Percentiles rank a stretch among this genome's conserved stretches.
Conservation (phyloP, 2,329 filamentous ascomycete genomes). For the Colletotrichum neosansevieriae region DNA sequence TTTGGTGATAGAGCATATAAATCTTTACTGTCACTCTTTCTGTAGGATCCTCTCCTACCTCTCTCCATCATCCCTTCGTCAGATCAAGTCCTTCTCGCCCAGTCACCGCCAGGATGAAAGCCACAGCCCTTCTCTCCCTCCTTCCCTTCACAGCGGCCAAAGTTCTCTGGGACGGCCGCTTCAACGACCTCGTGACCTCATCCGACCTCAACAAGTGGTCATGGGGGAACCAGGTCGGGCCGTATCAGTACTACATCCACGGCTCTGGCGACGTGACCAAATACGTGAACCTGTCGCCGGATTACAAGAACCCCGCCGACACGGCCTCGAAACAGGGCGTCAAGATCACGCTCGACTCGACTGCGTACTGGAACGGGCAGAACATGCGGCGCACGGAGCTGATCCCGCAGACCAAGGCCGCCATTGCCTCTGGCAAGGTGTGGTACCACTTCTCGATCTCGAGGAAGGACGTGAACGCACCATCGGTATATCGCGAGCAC, state of each 20-base stretch:
- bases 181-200: conserved; percentile 69
- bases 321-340: conserved; percentile 71
- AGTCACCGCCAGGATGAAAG: conserved; percentile 24
- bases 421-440: conserved; percentile 74
- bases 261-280: conserved; percentile 65
- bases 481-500: conserved; percentile 73
- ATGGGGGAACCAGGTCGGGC: conserved; percentile 75
- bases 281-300: conserved; percentile 72
- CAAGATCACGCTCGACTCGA: conserved; percentile 74
- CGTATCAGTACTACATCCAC: conserved; percentile 84
- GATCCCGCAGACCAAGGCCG: conserved; percentile 76
- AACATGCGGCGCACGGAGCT: conserved; percentile 80
- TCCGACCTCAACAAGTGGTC: conserved; percentile 72
- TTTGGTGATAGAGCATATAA: neutral
- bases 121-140: conserved; percentile 17
- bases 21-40: neutral
- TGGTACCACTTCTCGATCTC: conserved; percentile 81
- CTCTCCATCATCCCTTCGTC: neutral
- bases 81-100: neutral
- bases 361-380: conserved; percentile 78
- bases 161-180: conserved; percentile 74
- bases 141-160: conserved; percentile 30
- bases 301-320: conserved; percentile 76
- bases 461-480: conserved; percentile 69
- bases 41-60: neutral